These are phyloP conservation scores for Apiospora marii DNA, from an alignment of 2,329 filamentous ascomycete species.

Conservation along the genomic window DNA sequence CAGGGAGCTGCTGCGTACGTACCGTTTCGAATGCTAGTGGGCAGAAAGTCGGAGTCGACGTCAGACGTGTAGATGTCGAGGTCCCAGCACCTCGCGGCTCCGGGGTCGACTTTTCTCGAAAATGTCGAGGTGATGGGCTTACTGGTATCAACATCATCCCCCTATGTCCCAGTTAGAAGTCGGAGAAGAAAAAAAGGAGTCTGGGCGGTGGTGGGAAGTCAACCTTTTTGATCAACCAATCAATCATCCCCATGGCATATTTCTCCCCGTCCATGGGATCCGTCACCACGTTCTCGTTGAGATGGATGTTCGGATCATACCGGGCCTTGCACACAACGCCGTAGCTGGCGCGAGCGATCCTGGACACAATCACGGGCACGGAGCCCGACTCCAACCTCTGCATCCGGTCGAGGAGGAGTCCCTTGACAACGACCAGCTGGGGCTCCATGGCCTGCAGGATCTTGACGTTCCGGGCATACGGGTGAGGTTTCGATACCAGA, in stretches of 20 bases:
- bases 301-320: slow-evolving; percentile 47
- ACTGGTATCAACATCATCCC: slow-evolving; percentile 49
- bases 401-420: slow-evolving; percentile 59
- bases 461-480: slow-evolving; percentile 45
- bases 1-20: too few relatives aligned
- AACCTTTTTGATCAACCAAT: slow-evolving; percentile 53
- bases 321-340: slow-evolving; percentile 48
- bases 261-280: slow-evolving; percentile 46
- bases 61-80: slow-evolving; percentile 50
- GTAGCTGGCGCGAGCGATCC: slow-evolving; percentile 53
- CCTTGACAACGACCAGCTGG: slow-evolving; percentile 62
- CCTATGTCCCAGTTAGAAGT: too few relatives aligned
- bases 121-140: slow-evolving; percentile 44
- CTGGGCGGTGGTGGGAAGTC: too few relatives aligned
- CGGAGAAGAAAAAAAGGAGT: too few relatives aligned
- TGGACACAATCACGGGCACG: slow-evolving; percentile 50
- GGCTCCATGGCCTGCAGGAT: slow-evolving; percentile 58
- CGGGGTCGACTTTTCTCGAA: slow-evolving; percentile 44
- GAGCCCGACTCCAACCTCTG: slow-evolving; percentile 52
- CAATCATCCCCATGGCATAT: slow-evolving; percentile 51
- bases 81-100: slow-evolving; percentile 46
- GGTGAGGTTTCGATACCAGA: slow-evolving; percentile 44
- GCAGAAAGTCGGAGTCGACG: slow-evolving; percentile 46
- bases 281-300: slow-evolving; percentile 43
- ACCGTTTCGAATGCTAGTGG: slow-evolving; percentile 48